Evolutionary conservation across 108 stramenopile species (phyloP).

Genomic region (Cyclotella choctawhatcheeana): DNA sequence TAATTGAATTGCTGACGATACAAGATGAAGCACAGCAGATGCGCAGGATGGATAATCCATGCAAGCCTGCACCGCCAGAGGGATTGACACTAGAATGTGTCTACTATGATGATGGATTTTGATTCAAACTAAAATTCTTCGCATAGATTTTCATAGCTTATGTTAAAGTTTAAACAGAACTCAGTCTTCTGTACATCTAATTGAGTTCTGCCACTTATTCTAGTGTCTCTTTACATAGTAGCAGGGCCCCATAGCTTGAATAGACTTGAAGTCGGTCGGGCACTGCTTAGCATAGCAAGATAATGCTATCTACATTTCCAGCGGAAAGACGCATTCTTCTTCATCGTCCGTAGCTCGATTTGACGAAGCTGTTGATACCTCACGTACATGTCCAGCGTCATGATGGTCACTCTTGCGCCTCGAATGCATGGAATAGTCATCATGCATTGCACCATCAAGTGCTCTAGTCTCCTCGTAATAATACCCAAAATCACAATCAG

Average conservation of each 20-base stretch:
- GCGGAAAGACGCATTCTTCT: constrained; percentile 21
- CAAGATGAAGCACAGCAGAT: constrained; percentile 18
- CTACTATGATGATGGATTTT: constrained; percentile 61
- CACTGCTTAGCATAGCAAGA: neutral
- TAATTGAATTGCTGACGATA: constrained; percentile 55
- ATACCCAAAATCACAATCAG: neutral
- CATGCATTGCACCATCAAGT: neutral
- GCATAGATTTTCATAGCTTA: neutral
- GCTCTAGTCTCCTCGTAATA: neutral
- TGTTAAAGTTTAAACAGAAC: neutral
- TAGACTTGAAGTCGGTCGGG: too few relatives aligned
- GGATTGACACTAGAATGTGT: constrained; percentile 87
- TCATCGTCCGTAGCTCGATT: neutral
- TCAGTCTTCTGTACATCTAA: neutral
- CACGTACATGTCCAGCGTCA: neutral
- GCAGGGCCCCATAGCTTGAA: too few relatives aligned
- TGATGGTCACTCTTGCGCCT: neutral
- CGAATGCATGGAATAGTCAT: neutral
- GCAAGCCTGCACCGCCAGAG: constrained; percentile 82
- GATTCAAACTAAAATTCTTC: neutral
- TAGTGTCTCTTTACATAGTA: neutral
- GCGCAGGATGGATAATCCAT: constrained; percentile 66
- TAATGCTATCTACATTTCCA: constrained; percentile 9
- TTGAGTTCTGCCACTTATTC: neutral
- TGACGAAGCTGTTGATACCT: neutral